Conservation (phyloP, 2,329 filamentous ascomycete genomes). For the Emergomyces orientalis region DNA sequence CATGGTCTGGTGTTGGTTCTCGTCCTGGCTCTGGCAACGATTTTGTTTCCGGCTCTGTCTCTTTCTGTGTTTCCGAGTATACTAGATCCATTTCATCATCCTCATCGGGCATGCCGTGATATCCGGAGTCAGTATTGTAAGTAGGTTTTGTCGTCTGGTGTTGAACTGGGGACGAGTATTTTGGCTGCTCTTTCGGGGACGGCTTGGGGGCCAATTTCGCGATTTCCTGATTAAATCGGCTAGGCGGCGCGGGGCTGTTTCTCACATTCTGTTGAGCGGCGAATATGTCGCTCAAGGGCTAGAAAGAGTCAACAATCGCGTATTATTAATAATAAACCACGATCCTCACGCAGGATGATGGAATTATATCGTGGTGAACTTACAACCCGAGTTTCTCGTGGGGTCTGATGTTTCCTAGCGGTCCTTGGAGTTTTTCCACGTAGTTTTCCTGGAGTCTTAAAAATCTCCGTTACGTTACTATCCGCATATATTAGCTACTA, state of each 20-base stretch:
- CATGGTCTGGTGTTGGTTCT: neutral
- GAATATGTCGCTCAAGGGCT: conserved; percentile 43
- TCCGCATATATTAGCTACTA: conserved; percentile 8
- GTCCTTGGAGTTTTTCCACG: conserved; percentile 42
- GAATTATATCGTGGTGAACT: conserved; percentile 16
- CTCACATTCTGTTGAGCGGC: conserved; percentile 33
- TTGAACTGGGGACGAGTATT: conserved; percentile 21
- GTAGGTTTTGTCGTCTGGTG: conserved; percentile 33
- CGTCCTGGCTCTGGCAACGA: neutral
- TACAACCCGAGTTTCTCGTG: conserved; percentile 33
- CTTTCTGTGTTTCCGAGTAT: conserved; percentile 8
- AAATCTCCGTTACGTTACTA: conserved; percentile 88
- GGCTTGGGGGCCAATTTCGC: conserved; percentile 22
- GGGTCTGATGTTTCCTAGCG: conserved; percentile 28
- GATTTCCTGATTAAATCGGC: conserved; percentile 28
- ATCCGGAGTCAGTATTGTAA: conserved; percentile 40
- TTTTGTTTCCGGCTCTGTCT: neutral
- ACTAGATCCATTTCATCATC: conserved; percentile 31
- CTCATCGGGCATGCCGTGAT: conserved; percentile 38
- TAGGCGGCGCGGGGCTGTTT: conserved; percentile 27
- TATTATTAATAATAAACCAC: neutral
- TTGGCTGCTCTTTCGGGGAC: conserved; percentile 12
- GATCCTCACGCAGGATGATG: neutral
- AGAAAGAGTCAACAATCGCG: conserved; percentile 8
- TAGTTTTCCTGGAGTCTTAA: conserved; percentile 56